A percentile compares a stretch with the other conserved stretches of the same genome.
Conservation (phyloP, 108 stramenopile genomes). For the Schizochytrium sp. region DNA sequence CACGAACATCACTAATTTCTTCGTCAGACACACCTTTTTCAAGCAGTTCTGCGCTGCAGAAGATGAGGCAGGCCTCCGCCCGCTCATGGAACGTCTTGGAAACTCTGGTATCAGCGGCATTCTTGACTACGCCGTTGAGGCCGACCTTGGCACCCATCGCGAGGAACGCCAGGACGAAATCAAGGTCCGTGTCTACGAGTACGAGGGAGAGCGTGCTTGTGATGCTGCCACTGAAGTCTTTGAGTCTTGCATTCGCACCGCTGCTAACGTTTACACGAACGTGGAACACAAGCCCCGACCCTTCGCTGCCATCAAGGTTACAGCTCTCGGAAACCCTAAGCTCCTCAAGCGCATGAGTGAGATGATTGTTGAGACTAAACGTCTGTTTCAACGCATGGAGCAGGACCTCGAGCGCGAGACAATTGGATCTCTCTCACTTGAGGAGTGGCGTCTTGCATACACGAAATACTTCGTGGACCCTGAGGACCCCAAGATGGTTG, state of each 20-base stretch:
- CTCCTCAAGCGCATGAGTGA: constrained; percentile 86
- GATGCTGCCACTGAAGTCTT: constrained; percentile 84
- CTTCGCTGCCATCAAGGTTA: constrained; percentile 92
- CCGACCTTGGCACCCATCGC: constrained; percentile 68
- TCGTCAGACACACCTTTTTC: constrained; percentile 86
- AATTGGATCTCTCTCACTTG: constrained; percentile 35
- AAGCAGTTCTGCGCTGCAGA: constrained; percentile 95
- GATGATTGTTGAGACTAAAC: constrained; percentile 81
- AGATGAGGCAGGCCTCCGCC: constrained; percentile 78
- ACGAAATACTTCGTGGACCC: constrained; percentile 53
- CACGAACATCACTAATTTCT: constrained; percentile 72
- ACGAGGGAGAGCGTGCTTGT: constrained; percentile 85
- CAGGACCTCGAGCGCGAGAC: constrained; percentile 38
- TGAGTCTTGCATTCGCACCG: constrained; percentile 84
- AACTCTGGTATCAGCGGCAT: constrained; percentile 84
- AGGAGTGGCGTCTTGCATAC: constrained; percentile 47
- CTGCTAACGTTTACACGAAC: constrained; percentile 76
- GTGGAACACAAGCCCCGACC: constrained; percentile 71
- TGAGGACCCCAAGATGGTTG: constrained; percentile 33
- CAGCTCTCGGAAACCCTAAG: constrained; percentile 90
- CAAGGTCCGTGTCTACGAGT: constrained; percentile 81
- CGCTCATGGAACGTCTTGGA: constrained; percentile 77
- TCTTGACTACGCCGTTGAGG: constrained; percentile 96
- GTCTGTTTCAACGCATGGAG: constrained; percentile 73
- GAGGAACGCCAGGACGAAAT: constrained; percentile 69